Evolutionary conservation across 352 stramenopile genomes (phyloP).

Genomic region (Phytopythium mirpurense): DNA sequence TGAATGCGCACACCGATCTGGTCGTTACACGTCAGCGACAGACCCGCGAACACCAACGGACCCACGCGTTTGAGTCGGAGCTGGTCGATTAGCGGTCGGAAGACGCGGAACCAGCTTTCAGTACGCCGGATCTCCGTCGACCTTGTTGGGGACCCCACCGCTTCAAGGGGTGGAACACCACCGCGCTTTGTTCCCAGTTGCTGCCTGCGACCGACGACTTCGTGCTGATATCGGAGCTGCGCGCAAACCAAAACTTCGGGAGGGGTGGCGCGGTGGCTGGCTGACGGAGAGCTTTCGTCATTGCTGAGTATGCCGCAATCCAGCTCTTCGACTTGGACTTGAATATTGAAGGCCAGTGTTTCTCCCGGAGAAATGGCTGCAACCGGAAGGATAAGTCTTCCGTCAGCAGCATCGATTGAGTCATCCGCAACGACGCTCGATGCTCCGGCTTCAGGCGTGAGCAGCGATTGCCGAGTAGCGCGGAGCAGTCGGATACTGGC

Average conservation of each 20-base stretch:
- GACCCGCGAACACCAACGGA: slow-evolving; percentile 17
- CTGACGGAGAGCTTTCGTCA: neutral
- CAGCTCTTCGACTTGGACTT: neutral
- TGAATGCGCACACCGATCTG: slow-evolving; percentile 18
- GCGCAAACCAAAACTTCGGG: slow-evolving; percentile 2
- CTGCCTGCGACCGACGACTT: neutral
- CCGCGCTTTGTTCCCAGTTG: neutral
- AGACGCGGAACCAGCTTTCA: slow-evolving; percentile 24
- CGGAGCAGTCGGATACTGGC: slow-evolving; percentile 2
- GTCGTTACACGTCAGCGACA: slow-evolving; percentile 37
- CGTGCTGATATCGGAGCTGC: slow-evolving; percentile 15
- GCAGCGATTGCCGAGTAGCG: slow-evolving; percentile 1
- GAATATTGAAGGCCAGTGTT: neutral
- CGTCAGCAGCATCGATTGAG: neutral
- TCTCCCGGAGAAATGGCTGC: neutral
- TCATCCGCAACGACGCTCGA: slow-evolving; percentile 6
- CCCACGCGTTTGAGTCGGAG: slow-evolving; percentile 36
- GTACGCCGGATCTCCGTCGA: slow-evolving; percentile 19
- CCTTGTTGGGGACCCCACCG: neutral
- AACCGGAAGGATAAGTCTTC: neutral
- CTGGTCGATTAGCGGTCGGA: slow-evolving; percentile 24
- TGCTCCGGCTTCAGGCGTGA: neutral
- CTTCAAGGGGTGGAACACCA: neutral
- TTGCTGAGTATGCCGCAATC: neutral
- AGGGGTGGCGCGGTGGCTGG: neutral